Conservation (phyloP, 1,284 basidiomycete species). For the Tilletia walkeri region DNA sequence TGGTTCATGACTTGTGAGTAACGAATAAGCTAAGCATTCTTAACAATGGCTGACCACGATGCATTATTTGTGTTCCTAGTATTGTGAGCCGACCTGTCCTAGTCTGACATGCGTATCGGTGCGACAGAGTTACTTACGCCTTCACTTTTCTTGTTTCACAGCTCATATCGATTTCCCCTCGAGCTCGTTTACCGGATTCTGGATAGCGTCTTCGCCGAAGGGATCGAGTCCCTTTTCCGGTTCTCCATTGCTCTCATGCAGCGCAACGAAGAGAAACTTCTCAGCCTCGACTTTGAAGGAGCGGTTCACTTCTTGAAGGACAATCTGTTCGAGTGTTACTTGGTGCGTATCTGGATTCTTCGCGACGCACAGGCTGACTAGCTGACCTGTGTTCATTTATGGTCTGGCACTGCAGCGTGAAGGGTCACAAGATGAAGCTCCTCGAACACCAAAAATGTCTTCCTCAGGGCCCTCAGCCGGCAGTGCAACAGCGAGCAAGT, state of each 20-base stretch:
- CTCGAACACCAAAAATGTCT: not conserved
- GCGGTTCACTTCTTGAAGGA: conserved; percentile 45
- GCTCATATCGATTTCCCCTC: conserved; percentile 74
- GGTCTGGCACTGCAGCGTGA: conserved; percentile 1
- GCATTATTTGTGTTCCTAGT: not conserved
- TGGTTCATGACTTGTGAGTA: conserved; percentile 80
- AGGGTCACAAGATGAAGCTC: not conserved
- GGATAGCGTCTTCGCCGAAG: conserved; percentile 90
- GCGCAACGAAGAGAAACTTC: conserved; percentile 72
- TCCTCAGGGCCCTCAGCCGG: conserved; percentile 5
- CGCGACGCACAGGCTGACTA: not conserved
- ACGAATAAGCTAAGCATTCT: not conserved
- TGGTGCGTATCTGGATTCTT: conserved; percentile 4
- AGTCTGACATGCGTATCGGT: too few relatives aligned
- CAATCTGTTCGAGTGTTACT: conserved; percentile 45
- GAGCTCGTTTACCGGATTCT: conserved; percentile 92
- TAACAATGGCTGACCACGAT: not conserved
- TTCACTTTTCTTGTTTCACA: not conserved
- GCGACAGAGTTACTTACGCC: conserved; percentile 16
- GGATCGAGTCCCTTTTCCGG: conserved; percentile 93
- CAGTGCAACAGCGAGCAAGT: not conserved
- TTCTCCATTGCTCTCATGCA: conserved; percentile 85
- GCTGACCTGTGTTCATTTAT: not conserved
- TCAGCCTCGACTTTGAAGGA: conserved; percentile 43
- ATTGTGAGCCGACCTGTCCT: too few relatives aligned